Percentiles rank a stretch among this genome's conserved stretches.
These are phyloP conservation scores for Cystofilobasidium bisporidii DNA, from an alignment of 768 basidiomycete genomes.

Conservation along the genomic window DNA sequence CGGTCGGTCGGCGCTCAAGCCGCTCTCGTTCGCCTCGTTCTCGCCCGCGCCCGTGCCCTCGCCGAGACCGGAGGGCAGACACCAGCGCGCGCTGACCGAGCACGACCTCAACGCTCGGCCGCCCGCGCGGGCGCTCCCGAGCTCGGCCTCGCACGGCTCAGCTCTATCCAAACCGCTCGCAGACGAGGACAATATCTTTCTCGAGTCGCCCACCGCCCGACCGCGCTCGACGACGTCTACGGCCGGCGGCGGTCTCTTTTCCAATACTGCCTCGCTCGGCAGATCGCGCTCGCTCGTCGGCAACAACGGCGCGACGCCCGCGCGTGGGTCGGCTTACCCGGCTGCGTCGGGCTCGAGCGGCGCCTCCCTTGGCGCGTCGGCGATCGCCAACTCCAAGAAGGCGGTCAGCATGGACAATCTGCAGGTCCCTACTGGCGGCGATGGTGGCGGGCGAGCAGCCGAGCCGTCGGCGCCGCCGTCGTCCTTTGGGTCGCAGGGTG, in stretches of 20 bases:
- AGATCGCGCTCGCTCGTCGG: not conserved
- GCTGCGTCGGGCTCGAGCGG: constrained; percentile 10
- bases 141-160: not conserved
- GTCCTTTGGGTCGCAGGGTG: not conserved
- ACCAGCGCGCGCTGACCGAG: constrained; percentile 23
- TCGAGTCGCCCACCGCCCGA: not conserved
- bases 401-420: constrained; percentile 25
- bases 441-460: not conserved
- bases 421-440: not conserved
- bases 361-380: not conserved
- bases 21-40: constrained; percentile 15
- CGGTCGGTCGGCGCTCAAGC: not conserved
- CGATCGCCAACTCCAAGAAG: constrained; percentile 16
- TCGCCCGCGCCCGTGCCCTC: not conserved
- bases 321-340: not conserved
- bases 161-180: not conserved
- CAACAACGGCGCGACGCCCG: not conserved
- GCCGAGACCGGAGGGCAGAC: not conserved
- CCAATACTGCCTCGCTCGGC: not conserved
- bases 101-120: constrained; percentile 21
- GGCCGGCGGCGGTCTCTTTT: constrained; percentile 11
- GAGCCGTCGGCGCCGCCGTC: constrained; percentile 3
- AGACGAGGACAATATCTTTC: constrained; percentile 19
- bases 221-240: constrained; percentile 12
- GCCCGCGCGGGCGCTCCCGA: not conserved